Base-by-base conservation (phyloP, 257 asterid genomes). In the Fraxinus quadrangulata region DNA sequence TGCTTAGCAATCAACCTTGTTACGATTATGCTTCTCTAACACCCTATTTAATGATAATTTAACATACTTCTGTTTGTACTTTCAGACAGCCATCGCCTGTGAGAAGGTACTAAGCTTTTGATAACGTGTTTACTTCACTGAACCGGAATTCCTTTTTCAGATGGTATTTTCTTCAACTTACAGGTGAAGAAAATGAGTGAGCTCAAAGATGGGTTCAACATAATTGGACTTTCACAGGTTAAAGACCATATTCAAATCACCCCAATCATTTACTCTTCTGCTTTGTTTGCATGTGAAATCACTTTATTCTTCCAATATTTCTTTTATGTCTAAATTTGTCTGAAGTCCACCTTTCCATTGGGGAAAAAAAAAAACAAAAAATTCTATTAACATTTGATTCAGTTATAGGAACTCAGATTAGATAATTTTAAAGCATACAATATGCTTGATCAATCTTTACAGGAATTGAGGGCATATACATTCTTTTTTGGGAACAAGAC, bases 161-260 rank as follows among this genome's bases (percentile, higher is more conserved):
- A 72, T 67, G 26, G 34, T 69, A 47, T 19, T 63, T 78, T 81
- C 75, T 77, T 77, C 82, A 67, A 82, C 78, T 77, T 73, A 80
- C 84, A 93, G 97, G 92, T 93, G 83, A 90, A 92, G 89, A 65
- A 84, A 45, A 94, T 92, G 83, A 86, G 86, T 49, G 96, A 94
- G 81, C 97, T 94, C 54, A 83, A 84, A 33, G 87, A 85, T 17
- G 98, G 98, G 70, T 94, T 87, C 91, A 87, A 88, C 88, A 85
- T 93, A 19, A 42, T 93, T 2, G 95, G 97, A 66, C 87, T 93
- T 70, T 93, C 98, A 42, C 98, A 93, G 96, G 98, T 93, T 79
- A 83, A 78, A 70, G 23, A 54, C 26, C 26, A 54, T 21, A 40
- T 36, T n/a, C 30, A 24, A 34, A 17, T 40, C 28, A 56, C 49